These are phyloP conservation scores for Fusarium redolens DNA, from an alignment of 2,329 filamentous ascomycete genomes.

Conservation along the genomic window DNA sequence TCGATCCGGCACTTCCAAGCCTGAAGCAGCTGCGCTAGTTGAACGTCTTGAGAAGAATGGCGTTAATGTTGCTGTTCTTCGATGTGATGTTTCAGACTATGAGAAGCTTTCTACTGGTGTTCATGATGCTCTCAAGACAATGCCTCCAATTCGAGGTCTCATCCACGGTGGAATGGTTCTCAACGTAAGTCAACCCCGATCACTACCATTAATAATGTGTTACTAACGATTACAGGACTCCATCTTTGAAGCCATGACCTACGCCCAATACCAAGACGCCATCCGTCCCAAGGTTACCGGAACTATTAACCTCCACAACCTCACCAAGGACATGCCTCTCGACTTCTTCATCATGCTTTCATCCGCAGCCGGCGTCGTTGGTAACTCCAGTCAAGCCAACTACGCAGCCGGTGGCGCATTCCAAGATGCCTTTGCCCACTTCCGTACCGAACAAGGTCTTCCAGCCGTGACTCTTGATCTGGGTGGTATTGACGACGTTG, in stretches of 20 bases:
- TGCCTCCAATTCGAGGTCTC: neutral
- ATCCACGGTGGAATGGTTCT: neutral
- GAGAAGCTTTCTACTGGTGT: neutral
- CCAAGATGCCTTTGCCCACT: slow-evolving; percentile 2
- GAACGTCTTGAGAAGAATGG: neutral
- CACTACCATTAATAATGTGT: no score
- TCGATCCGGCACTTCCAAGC: neutral
- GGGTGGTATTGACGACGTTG: neutral
- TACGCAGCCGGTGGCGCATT: slow-evolving; percentile 1
- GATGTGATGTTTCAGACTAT: neutral
- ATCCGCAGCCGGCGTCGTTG: neutral
- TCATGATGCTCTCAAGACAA: neutral
- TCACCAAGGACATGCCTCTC: neutral
- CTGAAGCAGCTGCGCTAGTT: neutral
- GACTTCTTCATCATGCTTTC: slow-evolving; percentile 14
- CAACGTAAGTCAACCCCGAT: neutral
- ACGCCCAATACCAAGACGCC: neutral
- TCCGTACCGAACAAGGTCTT: neutral
- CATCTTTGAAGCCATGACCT: slow-evolving; percentile 1
- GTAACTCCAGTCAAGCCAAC: slow-evolving; percentile 3
- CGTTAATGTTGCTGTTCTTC: neutral
- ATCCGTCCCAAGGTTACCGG: slow-evolving; percentile 1
- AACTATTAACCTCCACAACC: neutral
- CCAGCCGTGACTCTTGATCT: slow-evolving; percentile 2
- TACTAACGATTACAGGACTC: neutral